These are phyloP conservation scores for Cystofilobasidium capitatum DNA, from an alignment of 768 basidiomycete genomes.

Conservation along the genomic window DNA sequence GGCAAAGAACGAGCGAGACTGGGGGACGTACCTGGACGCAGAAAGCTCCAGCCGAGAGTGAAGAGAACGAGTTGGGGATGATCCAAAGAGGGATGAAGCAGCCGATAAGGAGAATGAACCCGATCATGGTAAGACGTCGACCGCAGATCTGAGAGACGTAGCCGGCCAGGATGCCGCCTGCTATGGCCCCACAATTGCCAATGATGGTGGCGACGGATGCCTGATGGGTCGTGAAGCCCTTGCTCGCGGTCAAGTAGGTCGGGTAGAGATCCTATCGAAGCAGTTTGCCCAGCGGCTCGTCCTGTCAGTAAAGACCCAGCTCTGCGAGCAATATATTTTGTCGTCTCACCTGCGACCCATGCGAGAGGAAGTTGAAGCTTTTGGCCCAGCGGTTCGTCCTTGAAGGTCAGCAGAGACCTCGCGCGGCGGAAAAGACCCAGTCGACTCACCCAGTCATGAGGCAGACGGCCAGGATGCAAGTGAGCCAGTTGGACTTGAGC, in stretches of 20 bases:
- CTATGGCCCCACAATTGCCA: slow-evolving; percentile 33
- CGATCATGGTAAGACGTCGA: slow-evolving; percentile 68
- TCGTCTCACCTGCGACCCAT: slow-evolving; percentile 32
- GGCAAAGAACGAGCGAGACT: too few relatives aligned
- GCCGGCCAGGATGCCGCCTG: slow-evolving; percentile 61
- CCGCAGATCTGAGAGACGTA: slow-evolving; percentile 65
- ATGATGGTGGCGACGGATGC: slow-evolving; percentile 65
- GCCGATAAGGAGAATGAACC: slow-evolving; percentile 52
- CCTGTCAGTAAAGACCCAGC: slow-evolving; percentile 42
- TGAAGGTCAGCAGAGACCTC: not conserved
- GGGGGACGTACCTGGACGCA: slow-evolving; percentile 76
- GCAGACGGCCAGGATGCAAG: slow-evolving; percentile 73
- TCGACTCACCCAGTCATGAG: slow-evolving; percentile 54
- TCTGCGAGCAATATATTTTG: slow-evolving; percentile 43
- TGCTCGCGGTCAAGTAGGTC: slow-evolving; percentile 57
- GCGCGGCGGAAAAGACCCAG: not conserved
- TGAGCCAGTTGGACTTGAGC: slow-evolving; percentile 69
- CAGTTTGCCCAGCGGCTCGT: slow-evolving; percentile 45
- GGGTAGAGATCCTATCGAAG: slow-evolving; percentile 49
- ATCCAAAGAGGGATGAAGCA: slow-evolving; percentile 60
- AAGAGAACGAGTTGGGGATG: slow-evolving; percentile 57
- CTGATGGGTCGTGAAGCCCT: slow-evolving; percentile 50
- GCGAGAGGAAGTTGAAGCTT: slow-evolving; percentile 63
- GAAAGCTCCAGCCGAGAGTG: slow-evolving; percentile 73
- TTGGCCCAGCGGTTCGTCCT: not conserved